A percentile compares a stretch with the other conserved stretches of the same genome.
Conservation (phyloP, 1,139 yeast genomes). For the Candida pseudoviswanathii region DNA sequence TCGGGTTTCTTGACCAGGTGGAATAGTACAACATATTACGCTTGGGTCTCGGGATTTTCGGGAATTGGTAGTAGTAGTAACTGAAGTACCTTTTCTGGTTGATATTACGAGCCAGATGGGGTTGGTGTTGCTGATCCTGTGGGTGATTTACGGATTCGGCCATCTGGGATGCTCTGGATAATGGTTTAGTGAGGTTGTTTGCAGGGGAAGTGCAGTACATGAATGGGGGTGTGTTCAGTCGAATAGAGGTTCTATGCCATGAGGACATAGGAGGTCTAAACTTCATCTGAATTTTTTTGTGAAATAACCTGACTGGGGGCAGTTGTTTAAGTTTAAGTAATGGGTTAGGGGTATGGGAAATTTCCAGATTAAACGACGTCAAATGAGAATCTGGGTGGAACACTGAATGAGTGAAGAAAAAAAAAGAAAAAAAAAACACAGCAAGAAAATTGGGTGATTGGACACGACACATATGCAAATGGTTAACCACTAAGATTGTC, state of each 20-base stretch:
- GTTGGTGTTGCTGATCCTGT: slow-evolving; percentile 15
- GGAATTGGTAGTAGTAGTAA: slow-evolving; percentile 50
- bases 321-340: too few species aligned
- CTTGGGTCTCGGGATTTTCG: slow-evolving; percentile 66
- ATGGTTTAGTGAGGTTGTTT: slow-evolving; percentile 43
- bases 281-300: slow-evolving; percentile 20
- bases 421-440: not conserved
- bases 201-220: slow-evolving; percentile 26
- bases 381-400: not conserved
- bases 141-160: slow-evolving; percentile 33
- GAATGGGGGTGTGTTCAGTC: slow-evolving; percentile 17
- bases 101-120: slow-evolving; percentile 13
- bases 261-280: slow-evolving; percentile 26
- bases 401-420: not conserved
- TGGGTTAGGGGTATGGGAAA: slow-evolving; percentile 7
- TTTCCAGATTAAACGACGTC: not conserved
- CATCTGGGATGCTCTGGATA: slow-evolving; percentile 43
- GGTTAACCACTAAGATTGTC: too few species aligned
- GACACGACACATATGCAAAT: too few species aligned
- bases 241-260: slow-evolving; percentile 13
- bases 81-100: slow-evolving; percentile 25
- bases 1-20: slow-evolving; percentile 30
- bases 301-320: too few species aligned
- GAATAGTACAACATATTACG: slow-evolving; percentile 59
- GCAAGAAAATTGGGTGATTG: too few species aligned